Evolutionary conservation across 1,284 basidiomycete genomes (phyloP).

Genomic region (Leccinum olivaceoglutinosum): DNA sequence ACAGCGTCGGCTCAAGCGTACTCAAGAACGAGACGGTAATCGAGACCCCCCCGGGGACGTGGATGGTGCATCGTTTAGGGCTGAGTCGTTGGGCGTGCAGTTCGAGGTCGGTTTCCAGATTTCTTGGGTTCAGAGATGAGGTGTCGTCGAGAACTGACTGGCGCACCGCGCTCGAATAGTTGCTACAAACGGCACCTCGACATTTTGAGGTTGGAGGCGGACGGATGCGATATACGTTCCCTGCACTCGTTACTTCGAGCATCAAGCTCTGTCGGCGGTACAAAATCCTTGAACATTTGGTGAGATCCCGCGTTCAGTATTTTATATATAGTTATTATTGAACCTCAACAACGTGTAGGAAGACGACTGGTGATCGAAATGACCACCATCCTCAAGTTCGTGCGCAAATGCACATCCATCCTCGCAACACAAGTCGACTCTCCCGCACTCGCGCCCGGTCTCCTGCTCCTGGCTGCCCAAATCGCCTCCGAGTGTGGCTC

Average conservation of each 20-base stretch:
- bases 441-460: too few species aligned
- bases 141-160: too few species aligned
- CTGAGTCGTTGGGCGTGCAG: slow-evolving; percentile 79
- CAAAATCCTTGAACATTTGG: slow-evolving; percentile 36
- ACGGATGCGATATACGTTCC: slow-evolving; percentile 91
- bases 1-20: slow-evolving; percentile 86
- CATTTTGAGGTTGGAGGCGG: slow-evolving; percentile 88
- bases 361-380: too few species aligned
- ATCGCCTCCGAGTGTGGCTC: too few species aligned
- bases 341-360: too few species aligned
- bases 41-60: slow-evolving; percentile 83
- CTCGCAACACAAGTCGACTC: too few species aligned
- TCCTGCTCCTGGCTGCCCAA: too few species aligned
- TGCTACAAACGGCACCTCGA: slow-evolving; percentile 82
- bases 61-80: slow-evolving; percentile 62
- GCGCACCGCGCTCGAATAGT: slow-evolving; percentile 37
- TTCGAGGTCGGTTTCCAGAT: slow-evolving; percentile 64
- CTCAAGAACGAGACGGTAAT: slow-evolving; percentile 93
- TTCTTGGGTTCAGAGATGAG: neutral
- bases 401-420: too few species aligned
- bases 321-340: too few species aligned
- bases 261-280: slow-evolving; percentile 94
- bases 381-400: too few species aligned
- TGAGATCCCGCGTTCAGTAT: too few species aligned
- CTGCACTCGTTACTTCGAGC: slow-evolving; percentile 84